phyloP scores from a whole-genome alignment of 208 protist genomes.

The Trypanosoma brucei region DNA sequence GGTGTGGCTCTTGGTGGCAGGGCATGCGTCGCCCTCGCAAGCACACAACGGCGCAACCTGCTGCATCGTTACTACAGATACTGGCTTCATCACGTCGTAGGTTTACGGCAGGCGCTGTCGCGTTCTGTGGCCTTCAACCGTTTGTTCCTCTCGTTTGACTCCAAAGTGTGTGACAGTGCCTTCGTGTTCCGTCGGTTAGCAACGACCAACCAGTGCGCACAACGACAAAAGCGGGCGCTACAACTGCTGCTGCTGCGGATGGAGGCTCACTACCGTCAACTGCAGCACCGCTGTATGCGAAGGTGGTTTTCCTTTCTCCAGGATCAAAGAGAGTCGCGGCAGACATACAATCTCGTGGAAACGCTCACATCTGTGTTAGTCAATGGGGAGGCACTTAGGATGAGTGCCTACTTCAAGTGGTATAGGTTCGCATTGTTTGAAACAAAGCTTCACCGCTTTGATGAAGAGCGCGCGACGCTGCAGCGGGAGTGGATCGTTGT shows the following conservation, averaged over 20 bases:
- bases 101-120: not conserved
- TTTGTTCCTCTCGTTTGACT: conserved; percentile 40
- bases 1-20: not conserved
- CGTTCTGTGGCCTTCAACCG: conserved; percentile 35
- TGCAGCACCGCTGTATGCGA: conserved; percentile 24
- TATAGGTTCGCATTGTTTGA: conserved; percentile 37
- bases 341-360: conserved; percentile 30
- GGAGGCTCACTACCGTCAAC: conserved; percentile 1
- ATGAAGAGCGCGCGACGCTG: conserved; percentile 50
- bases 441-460: conserved; percentile 26
- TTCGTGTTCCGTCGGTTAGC: conserved; percentile 18
- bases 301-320: conserved; percentile 28
- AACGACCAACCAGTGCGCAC: not conserved
- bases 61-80: conserved; percentile 13
- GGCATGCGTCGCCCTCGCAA: not conserved
- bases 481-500: conserved; percentile 49
- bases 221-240: conserved; percentile 15
- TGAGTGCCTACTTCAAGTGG: conserved; percentile 49
- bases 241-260: conserved; percentile 30
- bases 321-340: conserved; percentile 1
- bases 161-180: conserved; percentile 13
- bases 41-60: not conserved
- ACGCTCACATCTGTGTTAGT: conserved; percentile 36
- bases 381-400: conserved; percentile 25
- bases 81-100: conserved; percentile 6